Conservation (phyloP, 805 yeast genomes). For the Candida germanica region DNA sequence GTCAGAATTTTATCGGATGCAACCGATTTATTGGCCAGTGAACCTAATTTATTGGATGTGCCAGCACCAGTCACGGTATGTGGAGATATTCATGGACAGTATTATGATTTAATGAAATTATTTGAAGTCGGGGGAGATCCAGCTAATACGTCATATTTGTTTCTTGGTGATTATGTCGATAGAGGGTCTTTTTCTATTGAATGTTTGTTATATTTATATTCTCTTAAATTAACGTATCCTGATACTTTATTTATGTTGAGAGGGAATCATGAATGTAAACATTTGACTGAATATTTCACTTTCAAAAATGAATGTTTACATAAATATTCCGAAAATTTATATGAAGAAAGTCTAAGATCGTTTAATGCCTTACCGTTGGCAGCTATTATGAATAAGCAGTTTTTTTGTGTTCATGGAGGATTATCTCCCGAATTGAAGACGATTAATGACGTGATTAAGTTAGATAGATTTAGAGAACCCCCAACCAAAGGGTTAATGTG, state of each 20-base stretch:
- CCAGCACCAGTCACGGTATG: conserved; percentile 95
- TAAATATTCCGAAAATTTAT: conserved; percentile 65
- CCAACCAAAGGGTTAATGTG: conserved; percentile 94
- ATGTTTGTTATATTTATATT: conserved; percentile 68
- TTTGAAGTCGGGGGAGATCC: conserved; percentile 96
- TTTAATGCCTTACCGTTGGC: conserved; percentile 89
- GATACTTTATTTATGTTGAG: conserved; percentile 74
- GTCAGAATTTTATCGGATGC: conserved; percentile 63
- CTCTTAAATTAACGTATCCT: conserved; percentile 76
- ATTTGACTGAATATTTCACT: conserved; percentile 90
- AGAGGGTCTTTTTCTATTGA: conserved; percentile 90
- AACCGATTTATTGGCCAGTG: conserved; percentile 56
- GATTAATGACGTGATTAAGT: conserved; percentile 61
- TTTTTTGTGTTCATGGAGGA: conserved; percentile 96
- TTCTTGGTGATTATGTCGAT: conserved; percentile 93
- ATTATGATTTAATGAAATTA: conserved; percentile 80
- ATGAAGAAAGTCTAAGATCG: conserved; percentile 70
- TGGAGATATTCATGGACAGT: conserved; percentile 98
- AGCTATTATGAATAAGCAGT: conserved; percentile 90
- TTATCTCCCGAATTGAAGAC: conserved; percentile 78
- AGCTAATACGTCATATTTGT: conserved; percentile 66
- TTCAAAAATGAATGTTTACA: conserved; percentile 87
- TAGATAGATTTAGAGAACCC: conserved; percentile 86
- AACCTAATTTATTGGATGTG: conserved; percentile 76
- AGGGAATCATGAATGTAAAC: conserved; percentile 94